Base-by-base conservation (phyloP, 345 rosid genomes). In the Brassica nigra region DNA sequence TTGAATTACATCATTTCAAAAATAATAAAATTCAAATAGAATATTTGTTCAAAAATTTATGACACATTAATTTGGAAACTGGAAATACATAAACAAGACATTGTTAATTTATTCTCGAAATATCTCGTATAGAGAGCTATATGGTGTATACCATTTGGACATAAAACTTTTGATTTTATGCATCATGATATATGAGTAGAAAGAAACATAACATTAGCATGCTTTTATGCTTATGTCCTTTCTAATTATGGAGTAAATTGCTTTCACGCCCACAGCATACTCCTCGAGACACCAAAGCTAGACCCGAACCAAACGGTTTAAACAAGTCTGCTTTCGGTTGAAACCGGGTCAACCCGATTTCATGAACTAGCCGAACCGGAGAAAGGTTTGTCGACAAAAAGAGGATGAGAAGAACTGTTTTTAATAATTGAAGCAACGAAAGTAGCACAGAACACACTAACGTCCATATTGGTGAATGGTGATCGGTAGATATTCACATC, bases 381-480 rank as follows among this genome's bases (percentile, higher is more conserved):
- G 18, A 33, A 62, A 47, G 28, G 31, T 52, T n/a, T 8, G 71
- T 64, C 71, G 71, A 78, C 81, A 64, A 71, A 78, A 78, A 59
- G 74, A 66, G n/a, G 61, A 71, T 4, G 47, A 71, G 44, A 71
- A 1, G 54, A 18, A 71, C 6, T 63, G 30, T 52, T 62, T 71
- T 34, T 2, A 6, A 71, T 71, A 39, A 71, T 65, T 71, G 71
- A 71, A 65, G 81, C 67, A 71, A 71, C 57, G 34, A 71, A 78
- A 71, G 58, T 49, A n/a, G 57, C 64, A 78, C 66, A 52, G 14
- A 54, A 78, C 61, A 64, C 61, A 49, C 57, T 3, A 71, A 78
- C 81, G 73, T 55, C 62, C 15, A 37, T 71, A n/a, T n/a, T n/a
- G n/a, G n/a, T n/a, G n/a, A n/a, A n/a, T 37, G 65, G 57, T 64